Evolutionary conservation across 495 filamentous ascomycete species (phyloP).

Genomic region (Letharia columbiana): DNA sequence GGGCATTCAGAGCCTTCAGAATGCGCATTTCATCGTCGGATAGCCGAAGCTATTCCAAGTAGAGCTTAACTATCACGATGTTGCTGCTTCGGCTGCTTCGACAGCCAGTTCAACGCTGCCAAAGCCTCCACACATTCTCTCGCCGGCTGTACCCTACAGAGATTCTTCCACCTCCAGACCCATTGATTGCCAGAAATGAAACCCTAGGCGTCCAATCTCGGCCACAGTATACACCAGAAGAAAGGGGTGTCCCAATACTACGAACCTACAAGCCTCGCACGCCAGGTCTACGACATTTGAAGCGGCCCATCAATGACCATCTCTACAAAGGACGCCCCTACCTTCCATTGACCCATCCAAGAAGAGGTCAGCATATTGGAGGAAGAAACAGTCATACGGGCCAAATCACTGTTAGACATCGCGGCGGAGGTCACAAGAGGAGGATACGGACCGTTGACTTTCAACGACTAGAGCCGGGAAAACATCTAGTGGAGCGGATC

Average conservation of each 20-base stretch:
- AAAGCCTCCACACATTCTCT: constrained; percentile 39
- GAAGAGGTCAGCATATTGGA: constrained; percentile 85
- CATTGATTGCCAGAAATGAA: constrained; percentile 12
- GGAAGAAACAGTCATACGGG: constrained; percentile 78
- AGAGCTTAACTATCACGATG: constrained; percentile 29
- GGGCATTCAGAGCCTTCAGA: neutral
- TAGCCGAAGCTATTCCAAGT: neutral
- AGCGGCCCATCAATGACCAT: constrained; percentile 88
- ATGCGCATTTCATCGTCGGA: neutral
- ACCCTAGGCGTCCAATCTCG: constrained; percentile 15
- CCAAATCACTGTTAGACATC: constrained; percentile 77
- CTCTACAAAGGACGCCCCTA: constrained; percentile 87
- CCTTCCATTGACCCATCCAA: constrained; percentile 73
- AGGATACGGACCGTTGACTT: constrained; percentile 90
- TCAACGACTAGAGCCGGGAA: constrained; percentile 60
- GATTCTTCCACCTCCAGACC: constrained; percentile 33
- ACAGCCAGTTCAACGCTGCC: constrained; percentile 37
- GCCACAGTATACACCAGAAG: constrained; percentile 6
- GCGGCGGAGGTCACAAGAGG: constrained; percentile 82
- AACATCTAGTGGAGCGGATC: constrained; percentile 82
- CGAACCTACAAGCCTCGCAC: constrained; percentile 91
- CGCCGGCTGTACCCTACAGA: constrained; percentile 36
- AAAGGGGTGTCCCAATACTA: constrained; percentile 31
- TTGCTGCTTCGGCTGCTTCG: constrained; percentile 55
- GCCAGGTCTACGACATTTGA: constrained; percentile 85